Percentiles rank a stretch among this genome's conserved stretches.
phyloP scores from a whole-genome alignment of 176 grass and related monocot genomes.

The Triticum dicoccoides region DNA sequence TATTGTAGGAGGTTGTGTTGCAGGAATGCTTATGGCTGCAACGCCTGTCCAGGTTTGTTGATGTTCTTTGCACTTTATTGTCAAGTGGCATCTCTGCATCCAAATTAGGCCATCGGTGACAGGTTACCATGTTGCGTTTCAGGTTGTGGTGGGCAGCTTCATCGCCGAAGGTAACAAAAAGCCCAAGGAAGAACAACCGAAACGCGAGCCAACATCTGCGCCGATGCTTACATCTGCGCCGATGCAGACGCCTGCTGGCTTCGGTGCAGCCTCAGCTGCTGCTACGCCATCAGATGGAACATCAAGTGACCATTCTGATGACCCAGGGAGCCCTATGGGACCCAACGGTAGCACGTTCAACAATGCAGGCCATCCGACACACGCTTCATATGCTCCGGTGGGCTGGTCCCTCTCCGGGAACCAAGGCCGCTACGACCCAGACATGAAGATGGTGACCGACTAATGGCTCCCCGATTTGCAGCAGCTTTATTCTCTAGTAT shows the following conservation, averaged over 20 bases:
- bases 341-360: constrained; percentile 50
- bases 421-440: constrained; percentile 59
- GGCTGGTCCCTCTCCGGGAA: constrained; percentile 68
- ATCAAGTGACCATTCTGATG: constrained; percentile 63
- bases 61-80: not conserved
- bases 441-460: constrained; percentile 76
- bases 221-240: constrained; percentile 26
- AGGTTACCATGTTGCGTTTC: not conserved
- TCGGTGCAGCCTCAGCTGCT: constrained; percentile 37
- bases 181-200: constrained; percentile 58
- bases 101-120: not conserved
- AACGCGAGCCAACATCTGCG: constrained; percentile 44
- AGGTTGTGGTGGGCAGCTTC: constrained; percentile 96
- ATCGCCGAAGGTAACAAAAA: constrained; percentile 88
- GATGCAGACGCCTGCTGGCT: constrained; percentile 29
- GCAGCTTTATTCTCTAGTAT: constrained; percentile 15
- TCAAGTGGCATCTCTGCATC: not conserved
- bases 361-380: constrained; percentile 47
- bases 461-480: constrained; percentile 20
- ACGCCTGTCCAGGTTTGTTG: constrained; percentile 68
- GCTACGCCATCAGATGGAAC: constrained; percentile 52
- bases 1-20: constrained; percentile 86
- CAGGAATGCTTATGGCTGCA: constrained; percentile 95
- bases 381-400: constrained; percentile 48
- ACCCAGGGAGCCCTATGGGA: constrained; percentile 62